These are phyloP conservation scores for Sonneratia caseolaris DNA, from an alignment of 345 rosid species.

Conservation along the genomic window DNA sequence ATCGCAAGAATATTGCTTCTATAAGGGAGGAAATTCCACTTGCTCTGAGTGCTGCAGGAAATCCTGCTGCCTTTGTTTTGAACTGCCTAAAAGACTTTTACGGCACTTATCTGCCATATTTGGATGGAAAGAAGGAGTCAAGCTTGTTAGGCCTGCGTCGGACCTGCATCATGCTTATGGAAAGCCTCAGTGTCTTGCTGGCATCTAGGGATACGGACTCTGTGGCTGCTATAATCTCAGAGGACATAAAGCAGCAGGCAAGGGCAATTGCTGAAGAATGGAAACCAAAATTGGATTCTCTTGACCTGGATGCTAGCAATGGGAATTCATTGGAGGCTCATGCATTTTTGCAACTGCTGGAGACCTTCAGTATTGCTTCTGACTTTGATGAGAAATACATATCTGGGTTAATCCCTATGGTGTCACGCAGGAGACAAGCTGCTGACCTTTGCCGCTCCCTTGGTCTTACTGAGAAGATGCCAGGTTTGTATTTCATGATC, in stretches of 20 bases:
- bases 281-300: constrained; percentile 69
- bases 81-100: constrained; percentile 80
- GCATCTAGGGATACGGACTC: constrained; percentile 31
- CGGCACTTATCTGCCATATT: constrained; percentile 39
- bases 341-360: constrained; percentile 90
- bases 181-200: constrained; percentile 76
- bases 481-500: constrained; percentile 50
- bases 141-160: constrained; percentile 83
- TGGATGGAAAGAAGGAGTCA: constrained; percentile 88
- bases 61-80: constrained; percentile 70
- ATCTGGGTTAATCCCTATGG: constrained; percentile 78
- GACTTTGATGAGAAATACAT: constrained; percentile 63
- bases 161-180: constrained; percentile 99
- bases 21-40: constrained; percentile 82
- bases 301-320: constrained; percentile 80
- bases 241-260: constrained; percentile 59
- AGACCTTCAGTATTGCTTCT: constrained; percentile 78
- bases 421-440: constrained; percentile 95
- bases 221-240: constrained; percentile 44
- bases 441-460: constrained; percentile 92
- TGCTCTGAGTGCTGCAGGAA: constrained; percentile 66
- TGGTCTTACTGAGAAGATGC: constrained; percentile 80
- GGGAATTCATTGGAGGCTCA: constrained; percentile 99
- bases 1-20: constrained; percentile 90
- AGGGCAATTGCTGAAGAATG: constrained; percentile 76